phyloP scores from a whole-genome alignment of 495 filamentous ascomycete genomes.

The Aspergillus bridgeri region DNA sequence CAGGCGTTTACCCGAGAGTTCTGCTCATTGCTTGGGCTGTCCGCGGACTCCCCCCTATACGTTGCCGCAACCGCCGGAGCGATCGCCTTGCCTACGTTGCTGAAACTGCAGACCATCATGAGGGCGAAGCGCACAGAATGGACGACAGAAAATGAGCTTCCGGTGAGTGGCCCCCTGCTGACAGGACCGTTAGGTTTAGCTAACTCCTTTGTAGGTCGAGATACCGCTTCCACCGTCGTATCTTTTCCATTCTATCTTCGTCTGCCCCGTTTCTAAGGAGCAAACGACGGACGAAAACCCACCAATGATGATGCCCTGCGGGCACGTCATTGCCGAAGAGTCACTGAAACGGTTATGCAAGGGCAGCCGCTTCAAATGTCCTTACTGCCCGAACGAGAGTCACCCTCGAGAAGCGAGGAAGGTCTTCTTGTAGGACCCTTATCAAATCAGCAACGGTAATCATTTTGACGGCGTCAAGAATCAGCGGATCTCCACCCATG shows the following conservation, averaged over 20 bases:
- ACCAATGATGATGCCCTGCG: slow-evolving; percentile 97
- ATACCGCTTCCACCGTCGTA: slow-evolving; percentile 82
- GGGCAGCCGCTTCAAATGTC: slow-evolving; percentile 83
- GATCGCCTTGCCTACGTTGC: slow-evolving; percentile 78
- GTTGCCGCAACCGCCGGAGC: slow-evolving; percentile 87
- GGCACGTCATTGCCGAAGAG: slow-evolving; percentile 88
- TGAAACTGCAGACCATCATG: slow-evolving; percentile 80
- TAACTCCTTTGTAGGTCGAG: slow-evolving; percentile 56
- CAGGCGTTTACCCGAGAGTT: slow-evolving; percentile 88
- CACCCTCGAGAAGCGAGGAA: slow-evolving; percentile 69
- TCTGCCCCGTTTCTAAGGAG: slow-evolving; percentile 94
- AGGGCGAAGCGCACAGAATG: slow-evolving; percentile 87
- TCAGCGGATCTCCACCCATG: slow-evolving; percentile 9
- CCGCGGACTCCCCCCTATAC: slow-evolving; percentile 85
- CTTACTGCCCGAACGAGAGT: slow-evolving; percentile 90
- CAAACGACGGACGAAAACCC: slow-evolving; percentile 92
- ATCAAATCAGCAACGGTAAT: background rate
- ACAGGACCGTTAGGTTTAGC: too few species aligned
- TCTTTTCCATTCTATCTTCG: slow-evolving; percentile 94
- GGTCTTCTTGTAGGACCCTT: slow-evolving; percentile 52
- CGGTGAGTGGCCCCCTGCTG: too few species aligned
- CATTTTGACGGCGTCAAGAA: slow-evolving; percentile 4
- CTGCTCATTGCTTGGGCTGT: slow-evolving; percentile 84
- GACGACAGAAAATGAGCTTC: slow-evolving; percentile 86
- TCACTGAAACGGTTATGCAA: slow-evolving; percentile 74